Percentiles rank a stretch among this genome's conserved stretches.
These are phyloP conservation scores for Chara braunii DNA, from an alignment of 139 green algal species.

Conservation along the genomic window DNA sequence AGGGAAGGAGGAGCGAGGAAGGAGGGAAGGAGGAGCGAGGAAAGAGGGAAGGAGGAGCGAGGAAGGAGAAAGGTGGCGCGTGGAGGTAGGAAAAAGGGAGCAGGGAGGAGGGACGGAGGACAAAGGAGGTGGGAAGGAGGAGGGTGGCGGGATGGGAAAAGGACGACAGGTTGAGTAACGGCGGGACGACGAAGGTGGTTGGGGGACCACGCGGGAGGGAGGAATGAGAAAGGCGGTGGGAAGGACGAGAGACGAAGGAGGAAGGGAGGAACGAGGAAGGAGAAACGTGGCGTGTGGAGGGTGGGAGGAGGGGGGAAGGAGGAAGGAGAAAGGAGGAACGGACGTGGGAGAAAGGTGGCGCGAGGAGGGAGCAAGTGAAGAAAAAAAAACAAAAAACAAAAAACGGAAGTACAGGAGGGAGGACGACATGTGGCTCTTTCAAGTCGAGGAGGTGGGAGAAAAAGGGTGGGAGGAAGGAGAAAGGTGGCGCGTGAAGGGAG, in stretches of 20 bases:
- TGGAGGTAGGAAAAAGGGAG: not conserved
- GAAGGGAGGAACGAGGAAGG: not conserved
- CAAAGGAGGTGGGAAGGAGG: not conserved
- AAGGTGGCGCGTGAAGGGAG: too few species aligned
- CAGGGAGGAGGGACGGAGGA: not conserved
- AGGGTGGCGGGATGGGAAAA: not conserved
- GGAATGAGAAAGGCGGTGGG: not conserved
- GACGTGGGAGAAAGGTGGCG: too few species aligned
- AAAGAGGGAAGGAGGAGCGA: not conserved
- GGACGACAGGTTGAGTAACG: not conserved
- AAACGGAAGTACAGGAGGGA: too few species aligned
- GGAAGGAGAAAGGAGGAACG: too few species aligned
- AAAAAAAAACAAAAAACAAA: too few species aligned
- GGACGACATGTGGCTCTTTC: too few species aligned
- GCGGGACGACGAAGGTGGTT: not conserved
- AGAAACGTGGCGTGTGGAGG: too few species aligned
- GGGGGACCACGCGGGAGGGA: not conserved
- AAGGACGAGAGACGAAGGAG: not conserved
- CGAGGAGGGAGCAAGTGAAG: too few species aligned
- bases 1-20: not conserved
- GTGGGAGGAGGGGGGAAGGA: too few species aligned
- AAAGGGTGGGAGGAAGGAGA: too few species aligned
- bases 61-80: not conserved
- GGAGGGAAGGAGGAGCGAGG: not conserved
- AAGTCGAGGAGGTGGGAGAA: too few species aligned